Evolutionary conservation across 2,329 filamentous ascomycete genomes (phyloP).

Genomic region (Arthrinium phaeospermum): DNA sequence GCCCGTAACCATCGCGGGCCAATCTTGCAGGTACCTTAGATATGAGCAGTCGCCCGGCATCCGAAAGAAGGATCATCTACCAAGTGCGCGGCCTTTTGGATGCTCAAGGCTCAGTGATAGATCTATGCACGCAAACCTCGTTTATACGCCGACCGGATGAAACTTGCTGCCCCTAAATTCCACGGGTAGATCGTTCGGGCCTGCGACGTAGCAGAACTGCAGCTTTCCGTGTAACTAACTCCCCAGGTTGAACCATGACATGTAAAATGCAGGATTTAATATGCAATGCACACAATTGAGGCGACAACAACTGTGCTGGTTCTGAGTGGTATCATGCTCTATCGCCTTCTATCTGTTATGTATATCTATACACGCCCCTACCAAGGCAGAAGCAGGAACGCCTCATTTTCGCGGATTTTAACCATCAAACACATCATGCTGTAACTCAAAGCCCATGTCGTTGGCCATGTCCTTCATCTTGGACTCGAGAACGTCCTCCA

Average conservation of each 20-base stretch:
- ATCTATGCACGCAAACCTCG: neutral
- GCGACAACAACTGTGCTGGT: neutral
- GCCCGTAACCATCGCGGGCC: constrained; percentile 6
- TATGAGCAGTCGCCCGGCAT: neutral
- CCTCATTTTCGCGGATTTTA: constrained; percentile 45
- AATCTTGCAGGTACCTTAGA: neutral
- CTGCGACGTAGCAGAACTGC: constrained; percentile 7
- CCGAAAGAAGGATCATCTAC: neutral
- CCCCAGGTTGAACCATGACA: neutral
- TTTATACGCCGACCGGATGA: neutral
- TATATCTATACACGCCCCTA: neutral
- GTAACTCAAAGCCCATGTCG: constrained; percentile 89
- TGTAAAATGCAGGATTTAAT: neutral
- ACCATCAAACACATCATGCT: constrained; percentile 88
- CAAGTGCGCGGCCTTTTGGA: neutral
- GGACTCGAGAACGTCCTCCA: constrained; percentile 93
- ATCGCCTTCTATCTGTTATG: constrained; percentile 1
- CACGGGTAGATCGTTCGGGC: neutral
- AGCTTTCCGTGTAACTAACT: neutral
- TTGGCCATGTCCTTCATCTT: constrained; percentile 87
- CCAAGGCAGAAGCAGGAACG: neutral
- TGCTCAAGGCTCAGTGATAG: too few relatives aligned
- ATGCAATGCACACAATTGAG: neutral
- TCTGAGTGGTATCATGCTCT: constrained; percentile 5
- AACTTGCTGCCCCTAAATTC: neutral